Evolutionary conservation across 257 asterid genomes (phyloP), one percentile per base, ranked within the genome.

Genomic region (Jacaranda mimosifolia): DNA sequence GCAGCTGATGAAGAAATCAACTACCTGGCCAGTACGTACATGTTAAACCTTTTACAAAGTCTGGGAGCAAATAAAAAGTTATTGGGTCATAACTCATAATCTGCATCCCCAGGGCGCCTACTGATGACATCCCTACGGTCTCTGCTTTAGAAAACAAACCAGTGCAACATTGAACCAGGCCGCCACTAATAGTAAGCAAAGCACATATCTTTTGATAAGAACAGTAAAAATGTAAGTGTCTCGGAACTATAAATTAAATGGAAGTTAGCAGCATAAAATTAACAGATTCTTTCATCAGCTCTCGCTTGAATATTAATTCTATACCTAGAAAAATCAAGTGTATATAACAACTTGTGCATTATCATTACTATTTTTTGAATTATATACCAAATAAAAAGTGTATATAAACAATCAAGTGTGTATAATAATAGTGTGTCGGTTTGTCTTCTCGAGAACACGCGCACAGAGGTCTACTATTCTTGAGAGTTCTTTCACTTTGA

Each of bases 11-110:
- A 74, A 63, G 60, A 73, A 60, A 81, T n/a, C 55, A 86, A 80
- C 77, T 86, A 95, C 98, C 97, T 95, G 99, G 77, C 98, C 97
- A n/a, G n/a, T n/a, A n/a, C n/a, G n/a, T n/a, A 63, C 93, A 96
- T 8, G 93, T 83, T 82, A 95, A 82, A 67, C 88, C 80, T 79
- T 89, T 95, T 48, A 93, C 72, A 74, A 95, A 95, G 67, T 85
- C 82, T 39, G 85, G 87, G 76, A 98, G 98, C 83, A 95, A 85
- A 85, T 90, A 86, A 35, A 95, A 86, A 74, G 99, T 95, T 77
- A 84, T 90, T 58, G 97, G 88, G 70, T n/a, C n/a, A n/a, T n/a
- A n/a, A n/a, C n/a, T 95, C 98, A 86, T 93, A 93, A 87, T 88
- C 78, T 71, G 68, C 86, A 68, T 91, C 96, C 46, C 76, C 92